phyloP scores from a whole-genome alignment of 2,329 filamentous ascomycete genomes.

The Dothistroma pini region DNA sequence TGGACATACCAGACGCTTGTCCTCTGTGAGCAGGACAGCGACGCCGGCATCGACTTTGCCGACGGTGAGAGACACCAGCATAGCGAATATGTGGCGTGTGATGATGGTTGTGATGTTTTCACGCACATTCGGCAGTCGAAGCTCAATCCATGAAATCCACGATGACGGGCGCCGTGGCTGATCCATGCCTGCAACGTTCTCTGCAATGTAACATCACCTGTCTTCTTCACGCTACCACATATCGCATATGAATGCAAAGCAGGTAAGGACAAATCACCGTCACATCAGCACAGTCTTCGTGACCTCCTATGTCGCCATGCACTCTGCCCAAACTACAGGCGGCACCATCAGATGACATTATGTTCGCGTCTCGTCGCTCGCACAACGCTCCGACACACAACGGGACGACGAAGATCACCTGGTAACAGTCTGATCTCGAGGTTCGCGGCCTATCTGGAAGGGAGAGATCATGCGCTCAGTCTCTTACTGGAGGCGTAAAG shows the following conservation, averaged over 20 bases:
- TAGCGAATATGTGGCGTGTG: constrained; percentile 41
- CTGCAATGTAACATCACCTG: neutral
- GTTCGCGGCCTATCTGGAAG: neutral
- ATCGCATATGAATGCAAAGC: no score
- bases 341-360: neutral
- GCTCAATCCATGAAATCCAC: neutral
- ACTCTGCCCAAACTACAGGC: neutral
- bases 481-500: neutral
- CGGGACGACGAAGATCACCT: neutral
- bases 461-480: neutral
- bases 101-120: constrained; percentile 1
- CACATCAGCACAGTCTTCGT: neutral
- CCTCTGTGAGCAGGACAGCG: constrained; percentile 91
- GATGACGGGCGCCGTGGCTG: no score
- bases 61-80: constrained; percentile 97
- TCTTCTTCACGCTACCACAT: neutral
- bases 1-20: constrained; percentile 81
- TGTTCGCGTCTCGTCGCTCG: neutral
- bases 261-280: neutral
- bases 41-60: constrained; percentile 99
- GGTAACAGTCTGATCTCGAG: neutral
- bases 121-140: neutral
- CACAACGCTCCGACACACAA: neutral
- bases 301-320: neutral
- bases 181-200: neutral